Conservation (phyloP, 2,329 filamentous ascomycete genomes). For the Talaromyces sp. region DNA sequence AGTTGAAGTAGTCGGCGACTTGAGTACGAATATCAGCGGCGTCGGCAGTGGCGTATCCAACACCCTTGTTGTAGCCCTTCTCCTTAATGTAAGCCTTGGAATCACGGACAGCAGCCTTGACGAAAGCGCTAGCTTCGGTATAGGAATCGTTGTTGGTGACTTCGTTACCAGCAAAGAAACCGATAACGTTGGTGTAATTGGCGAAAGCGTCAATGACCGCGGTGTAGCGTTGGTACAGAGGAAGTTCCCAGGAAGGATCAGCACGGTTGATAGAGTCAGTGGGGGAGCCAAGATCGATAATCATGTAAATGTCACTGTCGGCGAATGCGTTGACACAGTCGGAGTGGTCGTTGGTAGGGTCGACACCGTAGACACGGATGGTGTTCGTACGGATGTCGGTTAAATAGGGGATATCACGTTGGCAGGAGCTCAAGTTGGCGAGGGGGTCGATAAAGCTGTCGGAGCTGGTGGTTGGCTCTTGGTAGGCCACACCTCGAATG, state of each 20-base stretch:
- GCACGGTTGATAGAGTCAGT: constrained; percentile 79
- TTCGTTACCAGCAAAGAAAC: constrained; percentile 98
- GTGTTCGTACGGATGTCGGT: constrained; percentile 78
- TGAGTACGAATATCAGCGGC: constrained; percentile 76
- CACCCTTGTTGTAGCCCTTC: constrained; percentile 76
- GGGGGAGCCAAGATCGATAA: constrained; percentile 85
- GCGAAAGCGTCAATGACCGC: constrained; percentile 75
- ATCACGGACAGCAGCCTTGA: constrained; percentile 96
- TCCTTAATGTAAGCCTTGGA: constrained; percentile 88
- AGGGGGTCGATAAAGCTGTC: constrained; percentile 75
- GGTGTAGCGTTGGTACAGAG: constrained; percentile 76
- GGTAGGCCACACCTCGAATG: constrained; percentile 93
- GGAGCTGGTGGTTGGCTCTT: constrained; percentile 50
- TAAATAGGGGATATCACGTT: constrained; percentile 80
- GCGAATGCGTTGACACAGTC: constrained; percentile 80
- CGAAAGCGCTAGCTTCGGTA: constrained; percentile 84
- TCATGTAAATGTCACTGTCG: constrained; percentile 87
- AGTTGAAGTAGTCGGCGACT: constrained; percentile 93
- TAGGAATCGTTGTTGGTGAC: constrained; percentile 87
- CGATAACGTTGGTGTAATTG: constrained; percentile 85
- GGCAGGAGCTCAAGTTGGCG: constrained; percentile 65
- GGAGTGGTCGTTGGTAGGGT: constrained; percentile 73
- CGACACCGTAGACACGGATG: constrained; percentile 91
- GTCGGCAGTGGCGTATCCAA: constrained; percentile 95
- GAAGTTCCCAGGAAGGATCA: constrained; percentile 71